Evolutionary conservation across 2,329 filamentous ascomycete species (phyloP).

Genomic region (Arachnomyces sp.): DNA sequence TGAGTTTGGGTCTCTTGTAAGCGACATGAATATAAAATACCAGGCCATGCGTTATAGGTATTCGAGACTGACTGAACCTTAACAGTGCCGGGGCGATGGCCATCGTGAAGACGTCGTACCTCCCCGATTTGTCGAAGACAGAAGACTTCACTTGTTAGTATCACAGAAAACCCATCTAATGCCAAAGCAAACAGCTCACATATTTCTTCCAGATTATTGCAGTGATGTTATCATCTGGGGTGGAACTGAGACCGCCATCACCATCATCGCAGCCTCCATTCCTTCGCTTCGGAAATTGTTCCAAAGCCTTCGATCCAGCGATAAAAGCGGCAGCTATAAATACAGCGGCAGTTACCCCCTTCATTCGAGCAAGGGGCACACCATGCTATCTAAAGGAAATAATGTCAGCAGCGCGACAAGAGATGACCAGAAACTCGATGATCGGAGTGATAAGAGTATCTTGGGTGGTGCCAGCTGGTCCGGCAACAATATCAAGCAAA

Average conservation of each 20-base stretch:
- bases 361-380: no score
- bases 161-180: conserved; percentile 4
- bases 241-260: conserved; percentile 20
- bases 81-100: conserved; percentile 16
- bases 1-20: conserved; percentile 29
- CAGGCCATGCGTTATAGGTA: neutral
- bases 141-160: conserved; percentile 15
- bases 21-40: conserved; percentile 2
- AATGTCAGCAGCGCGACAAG: no score
- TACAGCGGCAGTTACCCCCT: no score
- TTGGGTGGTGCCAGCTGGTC: no score
- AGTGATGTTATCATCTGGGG: conserved; percentile 20
- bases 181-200: neutral
- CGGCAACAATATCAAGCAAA: no score
- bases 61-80: neutral
- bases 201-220: conserved; percentile 1
- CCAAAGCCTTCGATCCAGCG: conserved; percentile 55
- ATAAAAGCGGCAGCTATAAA: conserved; percentile 56
- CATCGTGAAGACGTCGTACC: conserved; percentile 19
- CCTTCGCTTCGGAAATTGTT: conserved; percentile 16
- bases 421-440: no score
- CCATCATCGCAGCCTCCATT: conserved; percentile 22
- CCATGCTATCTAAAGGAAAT: no score
- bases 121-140: conserved; percentile 17
- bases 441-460: no score